Conservation (phyloP, 1,284 basidiomycete species). For the Trametes versicolor region DNA sequence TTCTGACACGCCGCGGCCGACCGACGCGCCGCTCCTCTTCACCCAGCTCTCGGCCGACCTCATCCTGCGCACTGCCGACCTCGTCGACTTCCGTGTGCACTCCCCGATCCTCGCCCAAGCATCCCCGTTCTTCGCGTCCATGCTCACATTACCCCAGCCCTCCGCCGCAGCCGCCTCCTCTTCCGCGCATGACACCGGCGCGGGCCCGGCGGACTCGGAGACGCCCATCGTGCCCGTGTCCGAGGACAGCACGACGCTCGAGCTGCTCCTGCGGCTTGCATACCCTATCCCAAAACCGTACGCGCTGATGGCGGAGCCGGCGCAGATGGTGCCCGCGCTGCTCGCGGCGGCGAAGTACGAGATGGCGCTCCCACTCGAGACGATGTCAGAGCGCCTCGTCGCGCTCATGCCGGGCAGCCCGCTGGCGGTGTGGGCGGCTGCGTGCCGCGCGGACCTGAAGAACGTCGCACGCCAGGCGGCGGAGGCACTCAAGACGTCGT, state of each 20-base stretch:
- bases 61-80: constrained; percentile 42
- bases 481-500: not conserved
- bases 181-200: not conserved
- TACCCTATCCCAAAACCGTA: constrained; percentile 34
- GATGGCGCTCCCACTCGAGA: constrained; percentile 29
- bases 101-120: constrained; percentile 28
- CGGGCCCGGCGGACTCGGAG: not conserved
- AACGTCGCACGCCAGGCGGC: constrained; percentile 24
- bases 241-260: constrained; percentile 27
- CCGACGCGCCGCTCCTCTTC: constrained; percentile 17
- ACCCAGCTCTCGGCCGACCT: constrained; percentile 35
- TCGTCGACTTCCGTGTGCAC: constrained; percentile 29
- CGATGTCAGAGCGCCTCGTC: constrained; percentile 20
- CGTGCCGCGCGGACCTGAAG: constrained; percentile 27
- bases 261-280: constrained; percentile 29
- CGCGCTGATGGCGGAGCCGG: constrained; percentile 2
- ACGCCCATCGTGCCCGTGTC: constrained; percentile 16
- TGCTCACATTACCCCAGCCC: constrained; percentile 16
- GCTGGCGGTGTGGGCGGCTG: constrained; percentile 32
- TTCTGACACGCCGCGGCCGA: not conserved
- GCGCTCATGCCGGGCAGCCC: constrained; percentile 13
- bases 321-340: constrained; percentile 18
- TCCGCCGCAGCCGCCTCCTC: not conserved
- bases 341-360: constrained; percentile 33
- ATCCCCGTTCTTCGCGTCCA: constrained; percentile 35